phyloP scores from a whole-genome alignment of 192 early-diverging fungal genomes.

The Gigaspora rosea region DNA sequence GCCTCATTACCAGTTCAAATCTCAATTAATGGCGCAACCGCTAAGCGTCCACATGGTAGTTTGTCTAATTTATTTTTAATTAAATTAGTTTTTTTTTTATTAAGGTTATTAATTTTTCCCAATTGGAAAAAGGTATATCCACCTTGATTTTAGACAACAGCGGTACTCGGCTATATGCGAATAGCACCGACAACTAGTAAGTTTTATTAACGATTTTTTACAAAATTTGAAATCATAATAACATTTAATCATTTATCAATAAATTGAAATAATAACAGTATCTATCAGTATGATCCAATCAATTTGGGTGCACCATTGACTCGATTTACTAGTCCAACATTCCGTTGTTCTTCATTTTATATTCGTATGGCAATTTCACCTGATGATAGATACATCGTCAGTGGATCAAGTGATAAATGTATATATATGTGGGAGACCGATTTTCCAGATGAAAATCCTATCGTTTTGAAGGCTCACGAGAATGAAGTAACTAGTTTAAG shows the following conservation, averaged over 20 bases:
- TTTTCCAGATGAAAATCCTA: conserved; percentile 39
- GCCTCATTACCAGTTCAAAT: conserved; percentile 43
- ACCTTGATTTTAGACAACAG: conserved; percentile 59
- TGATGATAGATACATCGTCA: conserved; percentile 65
- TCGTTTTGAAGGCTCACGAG: conserved; percentile 61
- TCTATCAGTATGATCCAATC: conserved; percentile 68
- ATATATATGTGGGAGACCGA: conserved; percentile 73
- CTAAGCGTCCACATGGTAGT: conserved; percentile 34
- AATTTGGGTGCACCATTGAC: conserved; percentile 49
- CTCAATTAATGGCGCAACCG: conserved; percentile 32
- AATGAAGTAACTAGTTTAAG: conserved; percentile 69
- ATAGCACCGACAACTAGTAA: conserved; percentile 65
- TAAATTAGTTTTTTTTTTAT: background rate
- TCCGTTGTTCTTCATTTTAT: conserved; percentile 64
- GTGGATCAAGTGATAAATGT: conserved; percentile 62
- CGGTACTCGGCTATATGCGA: conserved; percentile 66
- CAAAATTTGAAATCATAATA: background rate
- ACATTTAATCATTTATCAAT: background rate
- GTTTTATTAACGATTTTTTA: background rate
- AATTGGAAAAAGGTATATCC: conserved; percentile 52
- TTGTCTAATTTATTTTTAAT: background rate
- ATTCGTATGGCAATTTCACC: conserved; percentile 63
- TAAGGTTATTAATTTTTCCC: background rate
- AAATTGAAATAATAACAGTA: conserved; percentile 33
- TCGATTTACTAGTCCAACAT: conserved; percentile 51